phyloP scores from a whole-genome alignment of 208 protist species.

The Naegleria fowleri region DNA sequence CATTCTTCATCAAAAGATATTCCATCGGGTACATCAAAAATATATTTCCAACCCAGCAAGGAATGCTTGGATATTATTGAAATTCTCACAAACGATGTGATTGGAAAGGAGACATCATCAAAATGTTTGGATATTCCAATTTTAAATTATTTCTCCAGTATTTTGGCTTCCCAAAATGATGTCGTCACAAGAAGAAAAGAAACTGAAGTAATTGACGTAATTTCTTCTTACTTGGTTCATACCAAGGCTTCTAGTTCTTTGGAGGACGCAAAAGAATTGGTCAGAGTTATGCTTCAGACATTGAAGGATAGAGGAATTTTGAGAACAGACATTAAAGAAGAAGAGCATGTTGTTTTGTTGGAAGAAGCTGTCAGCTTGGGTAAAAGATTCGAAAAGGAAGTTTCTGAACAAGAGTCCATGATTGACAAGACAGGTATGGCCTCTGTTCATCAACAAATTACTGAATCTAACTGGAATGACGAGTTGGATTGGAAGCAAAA shows the following conservation, averaged over 20 bases:
- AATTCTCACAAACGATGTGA: neutral
- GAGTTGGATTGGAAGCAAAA: slow-evolving; percentile 9
- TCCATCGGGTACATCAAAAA: neutral
- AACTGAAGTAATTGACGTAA: neutral
- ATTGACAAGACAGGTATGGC: neutral
- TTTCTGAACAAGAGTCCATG: neutral
- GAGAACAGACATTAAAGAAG: neutral
- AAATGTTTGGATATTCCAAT: neutral
- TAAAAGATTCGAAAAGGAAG: neutral
- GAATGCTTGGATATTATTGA: neutral
- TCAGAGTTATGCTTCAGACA: neutral
- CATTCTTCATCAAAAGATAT: neutral
- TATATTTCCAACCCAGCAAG: neutral
- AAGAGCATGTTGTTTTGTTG: neutral
- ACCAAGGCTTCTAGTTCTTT: neutral
- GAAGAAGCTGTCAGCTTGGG: slow-evolving; percentile 11
- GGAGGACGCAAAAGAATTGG: neutral
- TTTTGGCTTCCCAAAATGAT: slow-evolving; percentile 3
- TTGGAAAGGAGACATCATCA: neutral
- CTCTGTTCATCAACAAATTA: neutral
- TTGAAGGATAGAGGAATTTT: neutral
- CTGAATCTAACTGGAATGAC: neutral
- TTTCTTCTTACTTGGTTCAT: neutral
- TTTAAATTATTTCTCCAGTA: neutral
- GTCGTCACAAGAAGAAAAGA: neutral